phyloP scores from a whole-genome alignment of 2,329 filamentous ascomycete species.

The Monosporascus sp. region DNA sequence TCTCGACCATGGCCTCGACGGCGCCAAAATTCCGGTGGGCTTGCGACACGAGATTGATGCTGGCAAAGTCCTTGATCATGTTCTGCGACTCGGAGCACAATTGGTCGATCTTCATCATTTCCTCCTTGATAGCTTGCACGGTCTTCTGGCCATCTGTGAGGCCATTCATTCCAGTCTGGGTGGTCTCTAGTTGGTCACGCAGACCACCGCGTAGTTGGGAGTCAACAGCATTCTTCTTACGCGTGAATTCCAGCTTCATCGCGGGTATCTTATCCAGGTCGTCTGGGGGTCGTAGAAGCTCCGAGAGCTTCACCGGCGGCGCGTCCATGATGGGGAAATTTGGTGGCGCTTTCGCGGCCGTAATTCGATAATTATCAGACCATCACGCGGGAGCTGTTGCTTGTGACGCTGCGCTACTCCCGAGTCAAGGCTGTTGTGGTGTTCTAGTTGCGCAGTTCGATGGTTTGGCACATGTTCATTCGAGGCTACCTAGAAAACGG shows the following conservation, averaged over 20 bases:
- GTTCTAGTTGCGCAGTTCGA: background rate
- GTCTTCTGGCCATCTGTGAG: conserved; percentile 87
- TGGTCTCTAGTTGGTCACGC: conserved; percentile 88
- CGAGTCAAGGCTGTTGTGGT: background rate
- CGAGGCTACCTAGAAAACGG: background rate
- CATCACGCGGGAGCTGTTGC: background rate
- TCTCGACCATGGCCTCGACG: conserved; percentile 86
- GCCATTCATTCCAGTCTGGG: conserved; percentile 85
- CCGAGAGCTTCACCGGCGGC: conserved; percentile 73
- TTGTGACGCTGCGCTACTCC: background rate
- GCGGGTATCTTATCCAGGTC: conserved; percentile 93
- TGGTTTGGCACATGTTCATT: background rate
- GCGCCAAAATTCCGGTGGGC: conserved; percentile 95
- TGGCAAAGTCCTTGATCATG: conserved; percentile 94
- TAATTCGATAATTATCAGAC: background rate
- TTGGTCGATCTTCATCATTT: conserved; percentile 98
- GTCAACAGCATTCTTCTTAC: conserved; percentile 90
- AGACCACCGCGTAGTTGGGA: conserved; percentile 82
- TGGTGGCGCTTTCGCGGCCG: background rate
- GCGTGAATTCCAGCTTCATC: conserved; percentile 85
- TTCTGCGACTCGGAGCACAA: conserved; percentile 95
- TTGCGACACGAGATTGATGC: conserved; percentile 86
- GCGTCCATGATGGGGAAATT: conserved; percentile 49
- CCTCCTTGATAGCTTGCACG: conserved; percentile 89
- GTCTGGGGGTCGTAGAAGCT: conserved; percentile 90